These are phyloP conservation scores for Chaetomiaceae sp. DNA, from an alignment of 2,329 filamentous ascomycete genomes.

Conservation along the genomic window DNA sequence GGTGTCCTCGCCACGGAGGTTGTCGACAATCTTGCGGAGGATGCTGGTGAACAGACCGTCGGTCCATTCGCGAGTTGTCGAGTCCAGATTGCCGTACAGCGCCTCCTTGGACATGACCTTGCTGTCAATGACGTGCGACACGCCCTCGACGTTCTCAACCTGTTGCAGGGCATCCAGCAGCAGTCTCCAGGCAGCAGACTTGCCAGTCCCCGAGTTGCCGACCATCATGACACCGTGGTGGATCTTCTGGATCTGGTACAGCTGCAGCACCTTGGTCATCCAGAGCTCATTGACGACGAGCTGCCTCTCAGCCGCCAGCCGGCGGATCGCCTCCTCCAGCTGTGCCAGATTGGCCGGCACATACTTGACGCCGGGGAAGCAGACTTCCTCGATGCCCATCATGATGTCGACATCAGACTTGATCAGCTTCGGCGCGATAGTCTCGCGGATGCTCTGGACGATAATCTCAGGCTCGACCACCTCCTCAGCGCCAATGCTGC, in stretches of 20 bases:
- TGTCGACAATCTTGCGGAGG: conserved; percentile 96
- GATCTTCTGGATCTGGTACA: conserved; percentile 96
- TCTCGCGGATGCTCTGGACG: conserved; percentile 96
- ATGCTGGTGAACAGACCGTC: conserved; percentile 98
- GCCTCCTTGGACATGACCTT: conserved; percentile 99
- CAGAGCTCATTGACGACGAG: conserved; percentile 88
- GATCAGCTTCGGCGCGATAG: conserved; percentile 95
- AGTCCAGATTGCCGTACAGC: conserved; percentile 91
- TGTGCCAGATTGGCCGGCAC: conserved; percentile 80
- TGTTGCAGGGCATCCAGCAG: conserved; percentile 86
- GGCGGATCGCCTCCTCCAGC: conserved; percentile 75
- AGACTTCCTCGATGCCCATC: conserved; percentile 73
- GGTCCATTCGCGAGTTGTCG: conserved; percentile 97
- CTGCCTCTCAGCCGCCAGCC: conserved; percentile 78
- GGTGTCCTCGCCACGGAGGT: conserved; percentile 90
- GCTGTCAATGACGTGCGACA: conserved; percentile 96
- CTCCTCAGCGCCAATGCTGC: conserved; percentile 60
- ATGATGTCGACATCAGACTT: conserved; percentile 87
- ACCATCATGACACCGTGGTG: conserved; percentile 99
- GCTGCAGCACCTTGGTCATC: conserved; percentile 95
- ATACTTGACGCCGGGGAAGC: conserved; percentile 92
- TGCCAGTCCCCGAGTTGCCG: conserved; percentile 93
- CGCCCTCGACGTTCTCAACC: conserved; percentile 86
- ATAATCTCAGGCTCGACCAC: conserved; percentile 94
- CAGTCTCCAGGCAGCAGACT: conserved; percentile 91